These are phyloP conservation scores for Xanthoconium purpureum DNA, from an alignment of 768 basidiomycete genomes.

Conservation along the genomic window DNA sequence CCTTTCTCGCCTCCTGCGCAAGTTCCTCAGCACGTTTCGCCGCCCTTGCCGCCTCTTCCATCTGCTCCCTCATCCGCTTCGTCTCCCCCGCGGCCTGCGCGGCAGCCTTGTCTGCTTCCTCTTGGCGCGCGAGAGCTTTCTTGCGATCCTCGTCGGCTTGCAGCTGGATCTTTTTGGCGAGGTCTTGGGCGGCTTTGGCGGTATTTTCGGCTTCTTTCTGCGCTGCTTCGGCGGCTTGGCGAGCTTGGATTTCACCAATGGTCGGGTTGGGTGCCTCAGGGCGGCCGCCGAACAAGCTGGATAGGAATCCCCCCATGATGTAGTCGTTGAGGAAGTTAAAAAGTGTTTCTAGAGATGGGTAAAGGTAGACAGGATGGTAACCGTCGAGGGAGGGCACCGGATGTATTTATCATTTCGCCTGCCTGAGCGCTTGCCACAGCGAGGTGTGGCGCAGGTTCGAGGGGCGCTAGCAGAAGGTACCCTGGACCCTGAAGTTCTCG, in stretches of 20 bases:
- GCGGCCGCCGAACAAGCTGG: conserved; percentile 1
- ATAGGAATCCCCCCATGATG: conserved; percentile 11
- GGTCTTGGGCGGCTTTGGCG: conserved; percentile 4
- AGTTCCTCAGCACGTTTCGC: conserved; percentile 7
- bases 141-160: conserved; percentile 14
- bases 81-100: conserved; percentile 4
- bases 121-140: conserved; percentile 5
- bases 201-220: not conserved
- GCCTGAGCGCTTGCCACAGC: not conserved
- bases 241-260: not conserved
- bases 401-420: not conserved
- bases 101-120: conserved; percentile 5
- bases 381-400: not conserved
- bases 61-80: conserved; percentile 8
- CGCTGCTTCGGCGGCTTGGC: not conserved
- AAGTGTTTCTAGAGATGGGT: not conserved
- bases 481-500: too few species aligned
- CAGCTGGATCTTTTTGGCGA: not conserved
- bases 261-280: not conserved
- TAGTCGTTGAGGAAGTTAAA: not conserved
- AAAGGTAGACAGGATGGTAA: too few species aligned
- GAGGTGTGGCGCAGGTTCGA: not conserved
- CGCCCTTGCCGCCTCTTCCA: conserved; percentile 5
- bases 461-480: too few species aligned
- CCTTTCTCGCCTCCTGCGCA: conserved; percentile 4